These are phyloP conservation scores for Cladobotryum protrusum DNA, from an alignment of 2,329 filamentous ascomycete species.

Conservation along the genomic window DNA sequence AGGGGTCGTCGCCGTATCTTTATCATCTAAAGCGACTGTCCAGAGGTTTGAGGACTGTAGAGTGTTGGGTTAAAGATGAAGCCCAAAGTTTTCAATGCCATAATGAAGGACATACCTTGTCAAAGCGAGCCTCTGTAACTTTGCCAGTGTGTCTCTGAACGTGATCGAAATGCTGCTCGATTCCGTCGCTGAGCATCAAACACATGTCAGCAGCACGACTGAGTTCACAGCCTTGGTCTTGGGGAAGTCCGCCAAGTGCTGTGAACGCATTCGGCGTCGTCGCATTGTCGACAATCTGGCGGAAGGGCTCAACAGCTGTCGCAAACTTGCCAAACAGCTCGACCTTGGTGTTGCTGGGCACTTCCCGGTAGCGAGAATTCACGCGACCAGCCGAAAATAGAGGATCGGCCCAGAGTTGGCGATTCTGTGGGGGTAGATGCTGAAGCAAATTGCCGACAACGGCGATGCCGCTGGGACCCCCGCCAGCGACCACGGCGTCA, in stretches of 20 bases:
- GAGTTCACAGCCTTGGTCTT: conserved; percentile 51
- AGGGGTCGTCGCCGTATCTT: conserved; percentile 28
- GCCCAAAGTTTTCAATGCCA: background rate
- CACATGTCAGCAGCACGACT: conserved; percentile 52
- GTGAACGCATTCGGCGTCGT: conserved; percentile 49
- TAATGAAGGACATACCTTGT: conserved; percentile 15
- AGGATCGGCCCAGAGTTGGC: conserved; percentile 54
- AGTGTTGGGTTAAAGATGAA: background rate
- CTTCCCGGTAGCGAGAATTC: conserved; percentile 51
- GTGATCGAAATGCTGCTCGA: conserved; percentile 30
- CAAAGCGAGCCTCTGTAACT: conserved; percentile 28
- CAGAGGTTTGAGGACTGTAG: conserved; percentile 14
- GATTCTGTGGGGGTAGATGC: conserved; percentile 31
- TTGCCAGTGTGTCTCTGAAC: conserved; percentile 33
- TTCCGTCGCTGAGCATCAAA: conserved; percentile 37
- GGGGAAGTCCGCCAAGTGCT: conserved; percentile 45
- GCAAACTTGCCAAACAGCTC: conserved; percentile 53
- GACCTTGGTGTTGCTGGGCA: conserved; percentile 57
- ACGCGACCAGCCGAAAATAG: conserved; percentile 48
- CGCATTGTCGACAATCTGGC: conserved; percentile 40
- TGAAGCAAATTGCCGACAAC: conserved; percentile 57
- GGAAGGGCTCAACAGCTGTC: conserved; percentile 46
- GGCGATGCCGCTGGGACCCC: conserved; percentile 41
- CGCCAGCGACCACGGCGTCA: conserved; percentile 17
- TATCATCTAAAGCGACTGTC: conserved; percentile 22